These are phyloP conservation scores for Pichia nanzhaoensis DNA, from an alignment of 805 yeast genomes.

Conservation along the genomic window DNA sequence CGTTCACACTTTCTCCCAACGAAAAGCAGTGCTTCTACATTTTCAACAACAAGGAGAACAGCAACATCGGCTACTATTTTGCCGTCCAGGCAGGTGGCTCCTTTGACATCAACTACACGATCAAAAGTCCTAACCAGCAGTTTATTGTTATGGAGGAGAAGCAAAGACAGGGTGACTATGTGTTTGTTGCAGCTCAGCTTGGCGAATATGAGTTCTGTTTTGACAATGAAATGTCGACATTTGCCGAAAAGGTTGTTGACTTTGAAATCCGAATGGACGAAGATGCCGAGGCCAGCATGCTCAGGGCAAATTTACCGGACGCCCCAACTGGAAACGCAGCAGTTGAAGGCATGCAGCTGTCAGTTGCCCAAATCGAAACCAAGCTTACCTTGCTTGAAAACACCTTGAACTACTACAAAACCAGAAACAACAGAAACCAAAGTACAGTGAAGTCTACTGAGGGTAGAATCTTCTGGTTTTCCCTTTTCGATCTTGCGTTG, in stretches of 20 bases:
- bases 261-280: conserved; percentile 61
- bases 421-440: conserved; percentile 89
- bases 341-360: conserved; percentile 47
- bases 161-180: conserved; percentile 75
- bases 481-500: conserved; percentile 56
- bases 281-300: conserved; percentile 21
- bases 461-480: conserved; percentile 54
- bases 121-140: conserved; percentile 51
- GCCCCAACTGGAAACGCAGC: conserved; percentile 49
- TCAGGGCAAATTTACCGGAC: conserved; percentile 54
- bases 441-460: conserved; percentile 66
- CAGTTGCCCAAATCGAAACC: conserved; percentile 51
- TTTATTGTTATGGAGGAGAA: conserved; percentile 48
- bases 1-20: conserved; percentile 69
- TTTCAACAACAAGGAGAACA: conserved; percentile 51
- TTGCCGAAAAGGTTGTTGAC: conserved; percentile 77
- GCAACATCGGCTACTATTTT: conserved; percentile 68
- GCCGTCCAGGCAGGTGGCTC: conserved; percentile 79
- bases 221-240: conserved; percentile 71
- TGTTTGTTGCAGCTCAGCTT: conserved; percentile 51
- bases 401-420: conserved; percentile 73
- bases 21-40: conserved; percentile 68
- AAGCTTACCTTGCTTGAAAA: conserved; percentile 52
- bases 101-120: conserved; percentile 69
- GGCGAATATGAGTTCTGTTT: conserved; percentile 92